Percentiles rank a stretch among this genome's conserved stretches.
Evolutionary conservation across 768 basidiomycete species (phyloP).

Genomic region (Panaeolus papilionaceus): DNA sequence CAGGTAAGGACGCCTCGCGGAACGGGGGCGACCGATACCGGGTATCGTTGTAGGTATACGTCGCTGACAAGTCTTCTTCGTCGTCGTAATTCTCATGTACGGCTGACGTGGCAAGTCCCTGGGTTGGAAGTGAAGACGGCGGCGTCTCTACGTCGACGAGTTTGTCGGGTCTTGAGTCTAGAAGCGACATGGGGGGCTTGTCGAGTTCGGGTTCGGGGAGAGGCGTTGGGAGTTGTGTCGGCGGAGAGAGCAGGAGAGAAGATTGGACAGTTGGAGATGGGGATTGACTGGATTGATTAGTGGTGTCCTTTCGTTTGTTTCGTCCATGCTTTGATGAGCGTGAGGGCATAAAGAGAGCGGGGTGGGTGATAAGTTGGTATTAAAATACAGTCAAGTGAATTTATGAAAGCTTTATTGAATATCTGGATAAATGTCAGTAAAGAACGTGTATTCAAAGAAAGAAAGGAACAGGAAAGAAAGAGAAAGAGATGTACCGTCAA

Average conservation of each 20-base stretch:
- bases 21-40: conserved; percentile 36
- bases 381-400: too few relatives aligned
- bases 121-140: not conserved
- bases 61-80: conserved; percentile 9
- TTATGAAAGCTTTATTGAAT: not conserved
- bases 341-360: not conserved
- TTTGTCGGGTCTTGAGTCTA: not conserved
- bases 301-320: not conserved
- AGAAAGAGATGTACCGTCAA: not conserved
- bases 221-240: conserved; percentile 34
- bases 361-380: not conserved
- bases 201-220: conserved; percentile 31
- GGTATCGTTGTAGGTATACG: not conserved
- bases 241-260: conserved; percentile 26
- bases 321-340: conserved; percentile 1
- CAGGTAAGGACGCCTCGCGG: conserved; percentile 30
- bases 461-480: not conserved
- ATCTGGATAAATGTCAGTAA: not conserved
- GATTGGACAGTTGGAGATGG: not conserved
- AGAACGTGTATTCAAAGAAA: not conserved
- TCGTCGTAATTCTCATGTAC: not conserved
- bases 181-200: not conserved
- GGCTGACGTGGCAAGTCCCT: not conserved
- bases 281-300: not conserved
- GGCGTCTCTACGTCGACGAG: conserved; percentile 17